Base-by-base conservation (phyloP, 495 filamentous ascomycete species). In the Penicillium cosmopolitanum region DNA sequence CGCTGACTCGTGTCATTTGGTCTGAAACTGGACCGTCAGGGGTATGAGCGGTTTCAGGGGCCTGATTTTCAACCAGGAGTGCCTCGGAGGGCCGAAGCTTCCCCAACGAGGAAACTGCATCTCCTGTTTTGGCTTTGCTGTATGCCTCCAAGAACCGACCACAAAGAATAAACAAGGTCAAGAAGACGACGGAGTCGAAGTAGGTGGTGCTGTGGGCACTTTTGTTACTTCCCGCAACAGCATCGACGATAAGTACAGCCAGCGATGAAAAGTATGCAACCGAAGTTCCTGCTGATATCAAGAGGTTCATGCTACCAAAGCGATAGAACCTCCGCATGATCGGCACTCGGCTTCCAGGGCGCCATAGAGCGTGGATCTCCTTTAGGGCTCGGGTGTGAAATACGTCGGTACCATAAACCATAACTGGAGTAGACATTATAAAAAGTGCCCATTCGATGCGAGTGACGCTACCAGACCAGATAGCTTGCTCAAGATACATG, bases 301-400 rank as follows among this genome's bases (percentile, higher is more conserved):
- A 81, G 70, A 95, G 86, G 66, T 97, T 96, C 94, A 98, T 98
- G 74, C 93, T 97, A 13, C 94, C 94, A 64, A 98, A 98, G 13
- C 91, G 86, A 63, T 93, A 94, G 63, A 98, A 93, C 16, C 95
- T 79, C 56, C 87, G 83, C 19, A 90, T 65, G 10, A 96, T 67
- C 0, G 93, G 93, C 3, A 88, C 86, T 9, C 80, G 84, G 70
- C 92, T 97, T 46, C 86, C 83, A n/a, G 74, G 85, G 33, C 91
- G 80, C 94, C 94, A 98, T 23, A 97, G 72, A 0, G 87, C 83
- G 56, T 79, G 77, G 18, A 98, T 79, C 65, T 97, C 94, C 68
- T 92, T 93, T 19, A 91, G 65, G 0, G 91, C 89, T 16, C 90
- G 84, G 2, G 75, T 68, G 66, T 98, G 94, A 68, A 97, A 98